A percentile compares a stretch with the other conserved stretches of the same genome.
Evolutionary conservation across 257 asterid species (phyloP).

Genomic region (Lithospermum erythrorhizon): DNA sequence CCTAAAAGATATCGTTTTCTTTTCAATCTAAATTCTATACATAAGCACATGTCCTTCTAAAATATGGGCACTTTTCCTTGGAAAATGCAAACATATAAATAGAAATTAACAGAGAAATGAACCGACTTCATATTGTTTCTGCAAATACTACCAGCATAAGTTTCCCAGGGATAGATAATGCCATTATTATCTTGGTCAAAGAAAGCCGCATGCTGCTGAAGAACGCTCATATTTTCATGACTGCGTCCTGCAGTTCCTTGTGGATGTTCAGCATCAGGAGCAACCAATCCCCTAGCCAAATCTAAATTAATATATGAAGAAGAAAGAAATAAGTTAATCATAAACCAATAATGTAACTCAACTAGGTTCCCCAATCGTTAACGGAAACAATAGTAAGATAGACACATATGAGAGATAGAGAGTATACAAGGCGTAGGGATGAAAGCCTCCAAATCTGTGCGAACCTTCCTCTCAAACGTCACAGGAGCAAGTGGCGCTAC

Average conservation of each 20-base stretch:
- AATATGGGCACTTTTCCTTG: too few relatives aligned
- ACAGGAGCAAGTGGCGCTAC: slow-evolving; percentile 81
- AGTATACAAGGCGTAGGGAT: slow-evolving; percentile 72
- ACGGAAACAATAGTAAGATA: background rate
- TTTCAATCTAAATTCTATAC: too few relatives aligned
- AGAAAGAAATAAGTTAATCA: too few relatives aligned
- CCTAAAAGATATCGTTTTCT: background rate
- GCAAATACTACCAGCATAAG: slow-evolving; percentile 16
- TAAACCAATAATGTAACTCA: background rate
- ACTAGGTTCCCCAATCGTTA: too few relatives aligned
- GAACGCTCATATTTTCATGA: slow-evolving; percentile 45
- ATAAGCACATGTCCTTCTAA: too few relatives aligned
- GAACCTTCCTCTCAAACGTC: slow-evolving; percentile 46
- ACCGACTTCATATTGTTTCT: background rate
- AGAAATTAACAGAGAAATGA: background rate
- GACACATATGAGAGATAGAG: background rate
- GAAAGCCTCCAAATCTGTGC: slow-evolving; percentile 51
- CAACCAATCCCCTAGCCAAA: slow-evolving; percentile 52
- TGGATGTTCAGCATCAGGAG: slow-evolving; percentile 71
- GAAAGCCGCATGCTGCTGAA: slow-evolving; percentile 77
- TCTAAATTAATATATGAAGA: slow-evolving; percentile 21
- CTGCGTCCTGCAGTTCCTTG: slow-evolving; percentile 58
- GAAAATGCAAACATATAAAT: too few relatives aligned
- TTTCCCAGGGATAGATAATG: slow-evolving; percentile 61
- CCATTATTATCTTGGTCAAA: slow-evolving; percentile 58